Percentiles rank a stretch among this genome's conserved stretches.
Conservation (phyloP, 257 asterid species). For the Cinchona pubescens region DNA sequence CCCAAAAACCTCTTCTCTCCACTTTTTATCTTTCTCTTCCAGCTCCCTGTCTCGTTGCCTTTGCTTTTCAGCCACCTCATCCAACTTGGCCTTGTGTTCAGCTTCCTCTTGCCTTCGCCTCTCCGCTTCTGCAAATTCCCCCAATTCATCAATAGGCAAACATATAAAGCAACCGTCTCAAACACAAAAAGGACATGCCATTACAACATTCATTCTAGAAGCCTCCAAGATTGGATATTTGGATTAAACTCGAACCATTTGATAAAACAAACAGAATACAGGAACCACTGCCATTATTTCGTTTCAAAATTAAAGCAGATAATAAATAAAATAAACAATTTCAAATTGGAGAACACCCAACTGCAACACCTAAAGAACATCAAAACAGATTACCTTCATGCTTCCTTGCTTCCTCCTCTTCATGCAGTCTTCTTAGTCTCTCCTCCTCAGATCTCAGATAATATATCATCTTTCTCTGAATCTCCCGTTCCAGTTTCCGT, state of each 20-base stretch:
- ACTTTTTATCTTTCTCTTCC: constrained; percentile 54
- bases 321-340: too few relatives aligned
- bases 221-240: neutral
- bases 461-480: constrained; percentile 60
- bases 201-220: neutral
- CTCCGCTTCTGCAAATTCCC: constrained; percentile 55
- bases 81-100: constrained; percentile 63
- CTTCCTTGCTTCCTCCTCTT: constrained; percentile 82
- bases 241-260: neutral
- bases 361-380: too few relatives aligned
- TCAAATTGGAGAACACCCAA: too few relatives aligned
- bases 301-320: too few relatives aligned
- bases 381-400: constrained; percentile 59
- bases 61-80: constrained; percentile 75
- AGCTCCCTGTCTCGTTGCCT: constrained; percentile 63
- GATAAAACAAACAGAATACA: neutral
- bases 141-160: neutral
- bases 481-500: constrained; percentile 66
- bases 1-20: constrained; percentile 48
- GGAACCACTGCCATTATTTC: too few relatives aligned
- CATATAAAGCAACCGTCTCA: neutral
- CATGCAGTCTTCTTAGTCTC: constrained; percentile 55
- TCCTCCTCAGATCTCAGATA: constrained; percentile 72
- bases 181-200: neutral
- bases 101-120: constrained; percentile 66